Evolutionary conservation across 2,329 filamentous ascomycete genomes (phyloP), one percentile per base, ranked within the genome.

Genomic region (Aspergillus aculeatus): DNA sequence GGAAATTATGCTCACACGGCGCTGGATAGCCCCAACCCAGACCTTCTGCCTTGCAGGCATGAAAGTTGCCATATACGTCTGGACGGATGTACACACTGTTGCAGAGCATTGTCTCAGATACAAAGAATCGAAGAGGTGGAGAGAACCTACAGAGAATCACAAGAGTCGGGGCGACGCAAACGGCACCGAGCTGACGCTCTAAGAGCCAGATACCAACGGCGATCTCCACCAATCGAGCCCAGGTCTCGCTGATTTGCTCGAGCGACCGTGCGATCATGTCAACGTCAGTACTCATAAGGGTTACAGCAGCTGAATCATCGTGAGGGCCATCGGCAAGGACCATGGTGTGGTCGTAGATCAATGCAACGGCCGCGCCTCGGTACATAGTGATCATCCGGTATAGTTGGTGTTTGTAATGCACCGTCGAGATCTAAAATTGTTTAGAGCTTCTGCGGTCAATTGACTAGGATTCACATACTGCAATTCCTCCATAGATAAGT

Each of bases 401-500:
- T 21, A 32, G 7, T 32, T 55, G 26, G 19, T 55, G 56, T 26
- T 52, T 41, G 10, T 58, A 58, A 11, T 66, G 66, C 9, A 68
- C 69, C 35, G 68, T 72, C 3, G 68, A 57, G 38, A 57, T 54
- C 54, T 60, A 14, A 9, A 10, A 4, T 56, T 12, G 1, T 47
- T 50, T 21, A 56, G 32, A 3, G 10, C 9, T 31, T 11, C 12
- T 21, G 9, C 5, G 19, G 16, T 5, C 26, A 5, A 29, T 5
- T 9, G 24, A 12, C 26, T 19, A 16, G 5, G 10, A 6, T 6
- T 41, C 19, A 50, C 54, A 67, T 12, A 78, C 71, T 5, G 74
- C 76, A 26, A 77, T 73, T 0, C 74, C 75, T 19, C 73, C 38
- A 57, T 79, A 79, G 2, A 77, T 68, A 4, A 78, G 61, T 6